A percentile compares a stretch with the other conserved stretches of the same genome.
phyloP scores from a whole-genome alignment of 2,329 filamentous ascomycete genomes.

The Fusarium oxysporum region DNA sequence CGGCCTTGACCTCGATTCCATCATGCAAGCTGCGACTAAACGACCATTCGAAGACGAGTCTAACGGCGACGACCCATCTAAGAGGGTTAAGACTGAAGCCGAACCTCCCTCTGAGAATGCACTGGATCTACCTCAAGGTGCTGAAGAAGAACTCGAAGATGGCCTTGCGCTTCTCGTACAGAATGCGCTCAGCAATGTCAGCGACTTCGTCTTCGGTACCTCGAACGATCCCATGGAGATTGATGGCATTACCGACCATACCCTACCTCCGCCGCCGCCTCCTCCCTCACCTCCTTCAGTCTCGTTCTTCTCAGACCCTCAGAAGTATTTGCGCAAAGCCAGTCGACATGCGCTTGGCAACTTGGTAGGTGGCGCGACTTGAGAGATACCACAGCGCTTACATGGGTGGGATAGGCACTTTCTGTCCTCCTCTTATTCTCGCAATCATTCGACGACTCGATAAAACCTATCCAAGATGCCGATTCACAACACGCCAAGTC shows the following conservation, averaged over 20 bases:
- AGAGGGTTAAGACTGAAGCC: constrained; percentile 50
- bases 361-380: constrained; percentile 49
- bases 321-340: constrained; percentile 53
- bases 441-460: constrained; percentile 53
- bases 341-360: constrained; percentile 56
- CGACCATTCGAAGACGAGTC: constrained; percentile 51
- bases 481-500: constrained; percentile 50
- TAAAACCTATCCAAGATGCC: constrained; percentile 49
- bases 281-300: constrained; percentile 44
- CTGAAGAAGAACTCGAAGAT: constrained; percentile 50
- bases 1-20: constrained; percentile 50
- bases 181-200: constrained; percentile 56
- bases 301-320: constrained; percentile 52
- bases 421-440: constrained; percentile 54
- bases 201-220: constrained; percentile 52
- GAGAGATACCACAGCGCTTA: constrained; percentile 22
- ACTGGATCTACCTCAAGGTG: constrained; percentile 37
- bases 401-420: constrained; percentile 49
- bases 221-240: constrained; percentile 51
- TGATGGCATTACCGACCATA: constrained; percentile 48
- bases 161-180: constrained; percentile 54
- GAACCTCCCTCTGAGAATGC: constrained; percentile 32
- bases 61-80: constrained; percentile 47
- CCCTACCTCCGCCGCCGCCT: constrained; percentile 38
- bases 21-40: constrained; percentile 53